Percentiles rank a stretch among this genome's conserved stretches.
phyloP scores from a whole-genome alignment of 352 stramenopile species.

The Phytophthora multivora region DNA sequence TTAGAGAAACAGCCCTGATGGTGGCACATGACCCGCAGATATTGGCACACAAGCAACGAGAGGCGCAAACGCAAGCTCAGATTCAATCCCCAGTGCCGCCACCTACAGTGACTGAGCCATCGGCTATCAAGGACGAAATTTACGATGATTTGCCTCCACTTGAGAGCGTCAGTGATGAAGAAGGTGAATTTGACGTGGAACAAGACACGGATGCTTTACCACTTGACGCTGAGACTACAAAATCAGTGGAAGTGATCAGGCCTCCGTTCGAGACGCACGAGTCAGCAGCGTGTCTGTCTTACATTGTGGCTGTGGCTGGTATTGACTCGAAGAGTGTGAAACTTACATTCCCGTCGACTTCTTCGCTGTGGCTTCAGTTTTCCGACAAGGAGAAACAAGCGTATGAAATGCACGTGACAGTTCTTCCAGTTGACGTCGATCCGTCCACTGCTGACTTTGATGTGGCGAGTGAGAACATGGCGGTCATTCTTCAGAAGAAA shows the following conservation, averaged over 20 bases:
- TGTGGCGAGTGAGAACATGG: conserved; percentile 76
- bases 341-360: conserved; percentile 41
- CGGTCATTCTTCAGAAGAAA: conserved; percentile 64
- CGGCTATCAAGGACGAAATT: conserved; percentile 19
- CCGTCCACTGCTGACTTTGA: conserved; percentile 40
- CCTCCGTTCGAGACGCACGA: conserved; percentile 51
- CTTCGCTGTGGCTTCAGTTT: conserved; percentile 45
- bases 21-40: conserved; percentile 65
- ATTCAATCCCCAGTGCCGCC: not conserved
- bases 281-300: conserved; percentile 53
- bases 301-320: conserved; percentile 45
- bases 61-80: conserved; percentile 1
- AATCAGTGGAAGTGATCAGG: not conserved
- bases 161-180: conserved; percentile 60
- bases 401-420: conserved; percentile 45
- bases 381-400: conserved; percentile 1
- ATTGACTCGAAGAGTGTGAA: conserved; percentile 48
- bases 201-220: conserved; percentile 3
- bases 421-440: conserved; percentile 39
- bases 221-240: conserved; percentile 5
- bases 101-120: conserved; percentile 16
- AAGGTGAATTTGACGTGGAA: conserved; percentile 17
- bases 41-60: conserved; percentile 9
- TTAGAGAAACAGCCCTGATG: conserved; percentile 72
- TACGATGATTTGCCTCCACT: conserved; percentile 61